phyloP scores from a whole-genome alignment of 371 early-diverging fungal genomes.

The Actinomortierella ambigua region DNA sequence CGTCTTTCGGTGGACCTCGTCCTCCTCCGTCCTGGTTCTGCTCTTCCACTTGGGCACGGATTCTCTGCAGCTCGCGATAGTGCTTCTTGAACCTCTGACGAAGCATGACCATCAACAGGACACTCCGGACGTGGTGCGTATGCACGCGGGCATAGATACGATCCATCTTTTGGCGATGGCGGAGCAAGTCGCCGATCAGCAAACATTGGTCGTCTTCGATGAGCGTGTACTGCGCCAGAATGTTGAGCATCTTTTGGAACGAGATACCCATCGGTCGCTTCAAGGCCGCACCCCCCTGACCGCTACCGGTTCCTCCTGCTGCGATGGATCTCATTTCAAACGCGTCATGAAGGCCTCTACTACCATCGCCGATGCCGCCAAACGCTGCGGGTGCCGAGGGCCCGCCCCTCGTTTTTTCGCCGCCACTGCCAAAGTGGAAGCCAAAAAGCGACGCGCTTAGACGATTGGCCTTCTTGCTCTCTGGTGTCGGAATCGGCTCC shows the following conservation, averaged over 20 bases:
- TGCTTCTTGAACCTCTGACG: conserved; percentile 35
- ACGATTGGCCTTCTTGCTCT: conserved; percentile 23
- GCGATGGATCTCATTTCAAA: conserved; percentile 20
- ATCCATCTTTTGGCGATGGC: conserved; percentile 47
- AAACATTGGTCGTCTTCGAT: conserved; percentile 52
- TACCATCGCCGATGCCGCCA: conserved; percentile 7
- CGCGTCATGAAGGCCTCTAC: conserved; percentile 1
- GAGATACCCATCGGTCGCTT: conserved; percentile 56
- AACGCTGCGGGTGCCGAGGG: neutral
- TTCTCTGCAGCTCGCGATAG: conserved; percentile 14
- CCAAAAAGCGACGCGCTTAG: no score
- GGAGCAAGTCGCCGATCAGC: conserved; percentile 39
- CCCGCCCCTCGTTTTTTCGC: no score
- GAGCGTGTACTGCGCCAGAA: conserved; percentile 62
- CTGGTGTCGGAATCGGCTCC: conserved; percentile 36
- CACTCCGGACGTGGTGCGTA: conserved; percentile 21
- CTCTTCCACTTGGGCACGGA: conserved; percentile 6
- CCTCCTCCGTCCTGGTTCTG: no score
- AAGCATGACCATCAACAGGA: conserved; percentile 27
- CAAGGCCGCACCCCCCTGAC: conserved; percentile 5
- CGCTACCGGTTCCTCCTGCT: conserved; percentile 46
- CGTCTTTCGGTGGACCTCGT: neutral
- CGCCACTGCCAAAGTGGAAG: no score
- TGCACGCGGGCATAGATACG: conserved; percentile 37
- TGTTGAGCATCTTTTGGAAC: conserved; percentile 63